Conservation (phyloP, 1,284 basidiomycete species). For the Cutaneotrichosporon mucoides region DNA sequence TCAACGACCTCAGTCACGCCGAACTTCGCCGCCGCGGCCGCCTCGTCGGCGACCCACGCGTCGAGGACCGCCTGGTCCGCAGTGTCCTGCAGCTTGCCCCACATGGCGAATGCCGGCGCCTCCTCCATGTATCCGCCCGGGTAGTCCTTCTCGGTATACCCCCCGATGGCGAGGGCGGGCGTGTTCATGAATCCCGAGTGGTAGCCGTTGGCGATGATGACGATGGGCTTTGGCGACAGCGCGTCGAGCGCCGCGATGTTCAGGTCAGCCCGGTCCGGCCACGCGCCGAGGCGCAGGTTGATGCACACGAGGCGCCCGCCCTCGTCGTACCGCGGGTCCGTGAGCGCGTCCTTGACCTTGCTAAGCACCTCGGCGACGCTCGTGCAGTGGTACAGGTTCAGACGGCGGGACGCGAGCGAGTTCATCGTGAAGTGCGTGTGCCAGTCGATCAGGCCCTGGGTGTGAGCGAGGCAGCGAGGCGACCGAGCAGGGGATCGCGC, state of each 20-base stretch:
- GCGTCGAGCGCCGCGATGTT: slow-evolving; percentile 25
- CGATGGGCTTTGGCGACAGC: slow-evolving; percentile 26
- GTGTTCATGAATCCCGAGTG: slow-evolving; percentile 38
- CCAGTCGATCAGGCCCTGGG: slow-evolving; percentile 29
- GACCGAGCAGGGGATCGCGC: too few species aligned
- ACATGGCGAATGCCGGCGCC: slow-evolving; percentile 28
- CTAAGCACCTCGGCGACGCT: slow-evolving; percentile 23
- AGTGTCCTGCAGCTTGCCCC: slow-evolving; percentile 22
- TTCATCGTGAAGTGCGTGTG: slow-evolving; percentile 36
- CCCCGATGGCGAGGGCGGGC: slow-evolving; percentile 21
- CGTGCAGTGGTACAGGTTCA: slow-evolving; percentile 22
- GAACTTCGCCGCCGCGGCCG: slow-evolving; percentile 30
- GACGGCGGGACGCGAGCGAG: slow-evolving; percentile 23
- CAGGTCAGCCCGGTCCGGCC: slow-evolving; percentile 31
- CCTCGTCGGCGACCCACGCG: slow-evolving; percentile 26
- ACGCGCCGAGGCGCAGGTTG: slow-evolving; percentile 30
- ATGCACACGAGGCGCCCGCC: slow-evolving; percentile 19
- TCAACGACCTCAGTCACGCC: slow-evolving; percentile 44
- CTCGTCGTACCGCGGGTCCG: slow-evolving; percentile 20
- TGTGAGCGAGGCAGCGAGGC: background rate
- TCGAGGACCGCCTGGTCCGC: slow-evolving; percentile 26
- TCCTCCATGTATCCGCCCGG: slow-evolving; percentile 28
- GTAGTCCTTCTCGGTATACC: slow-evolving; percentile 16
- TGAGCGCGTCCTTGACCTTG: slow-evolving; percentile 17
- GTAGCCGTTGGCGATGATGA: slow-evolving; percentile 35